These are phyloP conservation scores for Xerophyta viscosa DNA, from an alignment of 106 monocot species.

Conservation along the genomic window DNA sequence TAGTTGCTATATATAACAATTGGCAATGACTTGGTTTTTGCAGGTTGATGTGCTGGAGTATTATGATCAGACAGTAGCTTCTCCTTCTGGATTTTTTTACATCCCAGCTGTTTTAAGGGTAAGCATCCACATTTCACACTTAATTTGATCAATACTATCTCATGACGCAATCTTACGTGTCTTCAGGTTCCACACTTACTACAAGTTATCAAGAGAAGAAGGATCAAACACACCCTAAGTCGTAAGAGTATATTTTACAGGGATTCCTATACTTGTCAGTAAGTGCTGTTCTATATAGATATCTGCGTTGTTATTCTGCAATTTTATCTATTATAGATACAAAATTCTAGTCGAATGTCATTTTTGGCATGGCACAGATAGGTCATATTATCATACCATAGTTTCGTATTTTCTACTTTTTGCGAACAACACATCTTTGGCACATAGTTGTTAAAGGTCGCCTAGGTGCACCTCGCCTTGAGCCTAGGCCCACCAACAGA, in stretches of 20 bases:
- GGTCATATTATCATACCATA: no score
- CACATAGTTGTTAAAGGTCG: no score
- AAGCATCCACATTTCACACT: conserved; percentile 3
- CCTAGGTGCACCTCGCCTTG: no score
- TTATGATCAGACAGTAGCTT: conserved; percentile 92
- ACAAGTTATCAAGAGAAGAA: conserved; percentile 81
- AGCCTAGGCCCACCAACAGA: no score
- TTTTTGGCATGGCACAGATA: no score
- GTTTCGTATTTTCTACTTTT: no score
- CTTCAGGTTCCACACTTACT: conserved; percentile 74
- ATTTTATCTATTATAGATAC: no score
- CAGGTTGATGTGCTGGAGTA: conserved; percentile 99
- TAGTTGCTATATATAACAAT: no score
- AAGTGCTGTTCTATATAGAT: conserved; percentile 34
- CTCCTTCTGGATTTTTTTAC: conserved; percentile 74
- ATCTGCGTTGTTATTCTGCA: no score
- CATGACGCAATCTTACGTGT: background rate
- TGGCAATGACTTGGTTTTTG: conserved; percentile 2
- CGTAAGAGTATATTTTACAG: conserved; percentile 80
- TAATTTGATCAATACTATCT: no score
- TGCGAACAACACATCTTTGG: no score
- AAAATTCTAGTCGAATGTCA: no score
- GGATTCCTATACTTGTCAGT: conserved; percentile 89
- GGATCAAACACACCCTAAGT: conserved; percentile 58
- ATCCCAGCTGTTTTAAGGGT: conserved; percentile 87